Conservation (phyloP, 495 filamentous ascomycete genomes). For the Venustampulla echinocandica region DNA sequence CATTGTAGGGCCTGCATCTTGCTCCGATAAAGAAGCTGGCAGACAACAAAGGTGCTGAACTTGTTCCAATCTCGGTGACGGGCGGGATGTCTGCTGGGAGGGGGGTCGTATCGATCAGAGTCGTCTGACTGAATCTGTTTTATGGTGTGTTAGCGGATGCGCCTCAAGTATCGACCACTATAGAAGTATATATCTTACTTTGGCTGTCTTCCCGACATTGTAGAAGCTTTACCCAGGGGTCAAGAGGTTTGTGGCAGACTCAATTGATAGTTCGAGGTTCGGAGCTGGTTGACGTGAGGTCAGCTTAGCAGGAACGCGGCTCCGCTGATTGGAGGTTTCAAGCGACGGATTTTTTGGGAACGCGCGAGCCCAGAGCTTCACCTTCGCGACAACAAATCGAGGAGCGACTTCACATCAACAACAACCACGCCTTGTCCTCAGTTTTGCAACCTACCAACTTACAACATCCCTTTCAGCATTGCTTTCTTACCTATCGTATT, state of each 20-base stretch:
- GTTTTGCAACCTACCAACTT: background rate
- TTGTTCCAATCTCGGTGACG: conserved; percentile 84
- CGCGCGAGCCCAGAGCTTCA: conserved; percentile 2
- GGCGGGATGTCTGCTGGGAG: conserved; percentile 84
- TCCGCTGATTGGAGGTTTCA: conserved; percentile 8
- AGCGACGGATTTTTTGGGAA: conserved; percentile 2
- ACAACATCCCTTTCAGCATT: background rate
- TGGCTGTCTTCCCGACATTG: conserved; percentile 42
- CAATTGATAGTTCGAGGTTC: conserved; percentile 14
- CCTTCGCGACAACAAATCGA: conserved; percentile 1
- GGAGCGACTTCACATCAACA: background rate
- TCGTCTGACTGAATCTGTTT: conserved; percentile 80
- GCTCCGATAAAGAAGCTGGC: conserved; percentile 97
- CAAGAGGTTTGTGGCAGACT: conserved; percentile 10
- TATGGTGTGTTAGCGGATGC: conserved; percentile 9
- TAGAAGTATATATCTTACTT: conserved; percentile 29
- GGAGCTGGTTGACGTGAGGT: conserved; percentile 15
- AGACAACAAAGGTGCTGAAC: conserved; percentile 80
- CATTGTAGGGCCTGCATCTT: conserved; percentile 88
- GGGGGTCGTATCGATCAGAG: conserved; percentile 92
- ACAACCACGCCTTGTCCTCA: background rate
- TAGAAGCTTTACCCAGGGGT: conserved; percentile 25
- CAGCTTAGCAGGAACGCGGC: conserved; percentile 3
- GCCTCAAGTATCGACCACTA: background rate
- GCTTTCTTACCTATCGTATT: too few species aligned